Base-by-base conservation (phyloP, 345 rosid species). In the Eucalyptus regnans region DNA sequence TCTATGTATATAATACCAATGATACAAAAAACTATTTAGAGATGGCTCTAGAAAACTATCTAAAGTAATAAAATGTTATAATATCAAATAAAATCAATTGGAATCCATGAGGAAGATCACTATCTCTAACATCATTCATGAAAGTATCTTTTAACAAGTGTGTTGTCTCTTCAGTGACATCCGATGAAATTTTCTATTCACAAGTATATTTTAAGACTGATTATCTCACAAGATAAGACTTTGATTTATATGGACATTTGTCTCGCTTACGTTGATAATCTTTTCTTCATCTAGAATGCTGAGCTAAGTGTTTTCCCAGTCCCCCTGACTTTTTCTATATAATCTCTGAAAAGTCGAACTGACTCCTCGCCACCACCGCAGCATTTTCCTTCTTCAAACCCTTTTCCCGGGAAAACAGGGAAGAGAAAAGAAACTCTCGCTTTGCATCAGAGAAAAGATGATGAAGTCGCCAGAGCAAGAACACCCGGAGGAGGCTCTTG, bases 401-500 rank as follows among this genome's bases (percentile, higher is more conserved):
- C 41, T 7, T 64, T 64, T 64, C 33, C 76, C 41, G 20, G 20
- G 76, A 64, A 64, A n/a, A n/a, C 18, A 66, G 79, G 79, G 79
- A 8, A 31, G 79, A 4, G 43, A 66, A 60, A 60, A 60, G 31
- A 29, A 64, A 64, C 80, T 68, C 43, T 31, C 43, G 43, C 22
- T 8, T 33, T 31, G 43, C 43, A 68, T 68, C 80, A 64, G 37
- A 64, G 76, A 64, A 71, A 37, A 86, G 49, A 89, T 91, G 91
- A 89, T 86, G 5, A 66, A 50, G 64, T 87, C 89, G 31, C 87
- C 91, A 18, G 91, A 84, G 50, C 87, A 66, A n/a, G 87, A 90
- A 86, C 93, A 93, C 31, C 93, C 92, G 9, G 80, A 81, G 9
- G 41, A 62, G 60, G 91, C 91, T 27, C 51, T 90, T 64, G 93